Evolutionary conservation across 768 basidiomycete species (phyloP), one percentile per base, ranked within the genome.

Genomic region (Kwoniella dejecticola): DNA sequence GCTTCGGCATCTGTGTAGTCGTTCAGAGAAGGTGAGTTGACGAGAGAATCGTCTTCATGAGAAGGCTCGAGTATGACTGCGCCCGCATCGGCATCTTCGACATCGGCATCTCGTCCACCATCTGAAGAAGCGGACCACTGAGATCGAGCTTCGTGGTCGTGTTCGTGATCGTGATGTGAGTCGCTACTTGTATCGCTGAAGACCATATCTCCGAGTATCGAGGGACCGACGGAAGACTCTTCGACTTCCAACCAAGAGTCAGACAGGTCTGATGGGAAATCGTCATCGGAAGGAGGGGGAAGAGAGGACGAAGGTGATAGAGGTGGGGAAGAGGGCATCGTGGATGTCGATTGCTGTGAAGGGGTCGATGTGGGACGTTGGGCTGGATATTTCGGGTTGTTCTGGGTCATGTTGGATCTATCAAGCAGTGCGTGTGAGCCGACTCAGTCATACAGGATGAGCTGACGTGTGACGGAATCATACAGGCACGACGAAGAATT

Each of bases 1-100:
- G 55, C 64, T 49, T 66, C 64, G 8, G 55, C 64, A 57, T 66
- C 64, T 15, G 60, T 57, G 38, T 57, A 66, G n/a, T 47, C 60
- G 4, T 31, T 44, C 21, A 61, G 41, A 31, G 52, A 59, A 2
- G 62, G 57, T 15, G 55, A 58, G 23, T 17, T 24, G n/a, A n/a
- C n/a, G n/a, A n/a, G n/a, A n/a, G n/a, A n/a, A 7, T 38, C 33
- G 1, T 50, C 31, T 10, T 27, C 19, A 23, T 40, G 26, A 12
- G 31, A 13, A 40, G 45, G 46, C 24, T 30, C 48, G 52, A 50
- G 40, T 8, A 46, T 41, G 26, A 47, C 21, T 10, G 56, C 50
- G 0, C 50, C 21, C 13, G 56, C 50, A 0, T 44, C 62, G 8
- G 17, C 38, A 4, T 57, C 36, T 31, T 63, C 56, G 30, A 24